A percentile compares a stretch with the other conserved stretches of the same genome.
These are phyloP conservation scores for Triticum urartu DNA, from an alignment of 176 grass and related monocot genomes.

Conservation along the genomic window DNA sequence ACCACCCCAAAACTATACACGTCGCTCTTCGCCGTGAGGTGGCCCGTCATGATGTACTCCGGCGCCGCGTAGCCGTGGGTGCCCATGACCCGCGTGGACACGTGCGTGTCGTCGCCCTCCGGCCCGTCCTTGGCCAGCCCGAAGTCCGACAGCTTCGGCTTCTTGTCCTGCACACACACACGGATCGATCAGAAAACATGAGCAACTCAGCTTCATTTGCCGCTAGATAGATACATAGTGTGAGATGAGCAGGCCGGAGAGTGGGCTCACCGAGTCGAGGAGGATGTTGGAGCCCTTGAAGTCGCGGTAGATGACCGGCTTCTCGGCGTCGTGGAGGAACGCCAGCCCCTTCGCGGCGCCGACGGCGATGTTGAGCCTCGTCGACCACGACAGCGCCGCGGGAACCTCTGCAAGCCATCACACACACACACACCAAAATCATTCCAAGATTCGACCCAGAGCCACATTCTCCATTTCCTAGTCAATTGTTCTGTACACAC, in stretches of 20 bases:
- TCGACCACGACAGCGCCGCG: slow-evolving; percentile 56
- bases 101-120: slow-evolving; percentile 79
- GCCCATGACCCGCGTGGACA: slow-evolving; percentile 89
- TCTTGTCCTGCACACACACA: slow-evolving; percentile 47
- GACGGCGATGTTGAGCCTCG: slow-evolving; percentile 68
- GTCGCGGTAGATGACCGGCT: slow-evolving; percentile 89
- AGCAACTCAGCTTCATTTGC: neutral
- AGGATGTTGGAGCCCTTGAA: slow-evolving; percentile 91
- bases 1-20: slow-evolving; percentile 76
- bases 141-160: slow-evolving; percentile 88
- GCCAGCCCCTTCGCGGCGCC: slow-evolving; percentile 77
- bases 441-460: neutral
- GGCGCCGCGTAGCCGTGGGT: slow-evolving; percentile 89
- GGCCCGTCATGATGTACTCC: slow-evolving; percentile 98
- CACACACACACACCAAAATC: neutral
- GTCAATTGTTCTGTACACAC: neutral
- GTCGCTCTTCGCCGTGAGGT: slow-evolving; percentile 76
- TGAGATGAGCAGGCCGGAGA: neutral
- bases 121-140: slow-evolving; percentile 94
- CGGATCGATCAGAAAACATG: neutral
- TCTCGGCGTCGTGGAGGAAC: slow-evolving; percentile 84
- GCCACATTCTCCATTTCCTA: neutral
- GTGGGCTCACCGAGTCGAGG: slow-evolving; percentile 60
- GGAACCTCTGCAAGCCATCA: slow-evolving; percentile 44
- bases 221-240: too few species aligned